Conservation (phyloP, 176 grass and related monocot species). For the Zoysia japonica region DNA sequence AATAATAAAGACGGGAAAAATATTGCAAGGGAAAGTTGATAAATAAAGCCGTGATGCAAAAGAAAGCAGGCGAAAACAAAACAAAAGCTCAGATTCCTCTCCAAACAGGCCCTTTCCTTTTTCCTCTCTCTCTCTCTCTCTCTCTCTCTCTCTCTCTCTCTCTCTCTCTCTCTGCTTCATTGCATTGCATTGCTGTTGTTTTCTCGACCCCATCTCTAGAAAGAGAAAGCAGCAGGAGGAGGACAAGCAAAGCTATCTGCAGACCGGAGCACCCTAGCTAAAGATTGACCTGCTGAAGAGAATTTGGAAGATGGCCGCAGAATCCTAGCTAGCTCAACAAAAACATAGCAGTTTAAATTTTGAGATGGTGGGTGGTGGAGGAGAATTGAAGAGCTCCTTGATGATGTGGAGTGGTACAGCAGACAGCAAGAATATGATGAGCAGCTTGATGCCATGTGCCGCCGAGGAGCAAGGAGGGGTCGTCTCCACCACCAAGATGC, state of each 20-base stretch:
- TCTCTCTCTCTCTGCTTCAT: not conserved
- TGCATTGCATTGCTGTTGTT: not conserved
- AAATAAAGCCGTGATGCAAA: slow-evolving; percentile 48
- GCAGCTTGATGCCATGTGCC: slow-evolving; percentile 47
- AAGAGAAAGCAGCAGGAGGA: slow-evolving; percentile 30
- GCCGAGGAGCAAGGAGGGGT: slow-evolving; percentile 37
- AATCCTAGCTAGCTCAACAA: slow-evolving; percentile 8
- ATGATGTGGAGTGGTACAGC: slow-evolving; percentile 52
- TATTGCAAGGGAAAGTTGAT: slow-evolving; percentile 37
- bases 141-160: not conserved
- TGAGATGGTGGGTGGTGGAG: slow-evolving; percentile 49
- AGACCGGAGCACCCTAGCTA: slow-evolving; percentile 14
- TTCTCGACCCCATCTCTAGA: slow-evolving; percentile 41
- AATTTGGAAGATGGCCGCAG: slow-evolving; percentile 34
- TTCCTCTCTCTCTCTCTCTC: not conserved
- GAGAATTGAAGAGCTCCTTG: slow-evolving; percentile 59
- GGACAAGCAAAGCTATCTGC: slow-evolving; percentile 42
- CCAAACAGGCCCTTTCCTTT: slow-evolving; percentile 39
- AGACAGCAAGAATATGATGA: slow-evolving; percentile 49
- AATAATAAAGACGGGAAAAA: not conserved
- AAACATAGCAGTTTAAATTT: not conserved
- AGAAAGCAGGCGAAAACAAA: slow-evolving; percentile 54
- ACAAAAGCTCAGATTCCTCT: slow-evolving; percentile 64
- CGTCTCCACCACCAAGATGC: slow-evolving; percentile 43
- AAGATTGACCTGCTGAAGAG: slow-evolving; percentile 44